Percentiles rank a stretch among this genome's conserved stretches.
These are phyloP conservation scores for Rhodotorula sp. DNA, from an alignment of 1,284 basidiomycete genomes.

Conservation along the genomic window DNA sequence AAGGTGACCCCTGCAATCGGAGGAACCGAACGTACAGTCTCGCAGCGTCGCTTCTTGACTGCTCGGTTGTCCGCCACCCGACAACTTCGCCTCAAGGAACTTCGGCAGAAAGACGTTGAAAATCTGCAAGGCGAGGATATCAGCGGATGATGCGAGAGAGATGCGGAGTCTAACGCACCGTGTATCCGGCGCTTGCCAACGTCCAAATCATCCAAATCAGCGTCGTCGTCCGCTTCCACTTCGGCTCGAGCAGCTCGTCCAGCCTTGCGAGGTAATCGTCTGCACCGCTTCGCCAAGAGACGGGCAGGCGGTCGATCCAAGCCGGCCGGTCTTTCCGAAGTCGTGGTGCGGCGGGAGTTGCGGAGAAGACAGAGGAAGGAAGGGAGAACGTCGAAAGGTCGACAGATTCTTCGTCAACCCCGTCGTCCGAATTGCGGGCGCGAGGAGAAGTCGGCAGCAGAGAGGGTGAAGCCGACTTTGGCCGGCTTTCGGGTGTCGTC, in stretches of 20 bases:
- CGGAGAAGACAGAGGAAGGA: neutral
- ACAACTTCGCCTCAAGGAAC: constrained; percentile 66
- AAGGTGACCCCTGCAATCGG: neutral
- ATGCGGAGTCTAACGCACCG: constrained; percentile 4
- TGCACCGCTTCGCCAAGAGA: constrained; percentile 47
- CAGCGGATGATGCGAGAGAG: fast-evolving
- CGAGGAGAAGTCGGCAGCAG: neutral
- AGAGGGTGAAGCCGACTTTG: neutral
- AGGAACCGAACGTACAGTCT: constrained; percentile 61
- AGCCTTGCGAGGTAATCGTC: constrained; percentile 70
- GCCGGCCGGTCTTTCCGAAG: neutral
- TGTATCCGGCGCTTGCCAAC: constrained; percentile 48
- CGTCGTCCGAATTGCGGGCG: neutral
- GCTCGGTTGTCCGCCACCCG: neutral
- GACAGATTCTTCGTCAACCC: constrained; percentile 24
- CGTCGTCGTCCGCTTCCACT: constrained; percentile 79
- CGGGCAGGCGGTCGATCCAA: constrained; percentile 21
- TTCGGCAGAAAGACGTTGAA: constrained; percentile 96
- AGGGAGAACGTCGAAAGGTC: neutral
- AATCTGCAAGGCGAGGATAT: constrained; percentile 59
- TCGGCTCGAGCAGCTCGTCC: constrained; percentile 69
- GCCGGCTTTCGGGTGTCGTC: constrained; percentile 5
- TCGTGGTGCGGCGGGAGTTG: constrained; percentile 46
- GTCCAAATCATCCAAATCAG: constrained; percentile 82
- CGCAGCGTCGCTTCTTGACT: constrained; percentile 37